Base-by-base conservation (phyloP, 495 filamentous ascomycete genomes). In the Penicillium pancosmium region DNA sequence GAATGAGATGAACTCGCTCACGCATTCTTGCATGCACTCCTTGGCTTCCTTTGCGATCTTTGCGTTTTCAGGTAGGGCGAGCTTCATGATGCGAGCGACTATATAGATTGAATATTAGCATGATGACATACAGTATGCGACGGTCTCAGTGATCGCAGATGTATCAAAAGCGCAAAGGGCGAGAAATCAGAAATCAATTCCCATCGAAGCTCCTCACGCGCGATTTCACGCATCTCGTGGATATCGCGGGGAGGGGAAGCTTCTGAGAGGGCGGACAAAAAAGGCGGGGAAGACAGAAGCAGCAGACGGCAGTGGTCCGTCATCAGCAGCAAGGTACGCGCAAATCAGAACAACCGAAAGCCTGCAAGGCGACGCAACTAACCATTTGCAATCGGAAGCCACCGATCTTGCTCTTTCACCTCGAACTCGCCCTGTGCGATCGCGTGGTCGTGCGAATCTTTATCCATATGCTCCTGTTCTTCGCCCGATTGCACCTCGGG, bases 321-420 rank as follows among this genome's bases (percentile, higher is more conserved):
- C 78, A 78, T 64, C 68, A 76, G 75, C 74, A 76, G 78, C 69
- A 77, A 78, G 77, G 77, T 72, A 82, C 80, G 81, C 74, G 78
- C 80, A 83, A 84, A 84, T 82, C 76, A 81, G 69, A 76, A 71
- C 71, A 73, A 73, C 66, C 72, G 71, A 73, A 75, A 66, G 76
- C 69, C 76, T 80, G 80, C 78, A 81, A 72, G 77, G 74, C 73
- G 73, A 76, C 76, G 70, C 74, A 76, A 92, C 90, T 86, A 86
- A 98, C 94, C 94, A 93, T 98, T 98, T 80, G 94, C 94, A 86
- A 98, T 98, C 78, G 94, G 94, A 76, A 98, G 88, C 94, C 94
- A 98, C 83, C 94, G 82, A 80, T 98, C 94, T 77, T 98, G 94
- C 78, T 98, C 94, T 82, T 98, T 98, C 77, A 98, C 95, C 80